Evolutionary conservation across 2,329 filamentous ascomycete species (phyloP).

Genomic region (Penicillium sp.): DNA sequence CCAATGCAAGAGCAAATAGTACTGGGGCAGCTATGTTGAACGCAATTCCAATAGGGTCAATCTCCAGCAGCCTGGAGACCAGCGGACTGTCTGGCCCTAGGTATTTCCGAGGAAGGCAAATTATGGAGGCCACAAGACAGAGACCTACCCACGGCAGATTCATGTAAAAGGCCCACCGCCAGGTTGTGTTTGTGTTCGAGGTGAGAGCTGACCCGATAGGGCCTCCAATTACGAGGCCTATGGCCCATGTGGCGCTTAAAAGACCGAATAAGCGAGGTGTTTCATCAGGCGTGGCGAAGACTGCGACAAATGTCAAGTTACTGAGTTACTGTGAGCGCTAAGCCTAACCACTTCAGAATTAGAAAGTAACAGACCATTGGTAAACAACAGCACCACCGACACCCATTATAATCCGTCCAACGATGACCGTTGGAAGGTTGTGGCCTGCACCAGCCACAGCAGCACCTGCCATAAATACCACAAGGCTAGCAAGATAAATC

Average conservation of each 20-base stretch:
- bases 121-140: background rate
- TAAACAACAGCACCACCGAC: slow-evolving; percentile 1
- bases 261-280: background rate
- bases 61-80: background rate
- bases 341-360: background rate
- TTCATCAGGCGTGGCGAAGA: background rate
- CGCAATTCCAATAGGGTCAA: slow-evolving; percentile 10
- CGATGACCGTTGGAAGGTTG: background rate
- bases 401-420: background rate
- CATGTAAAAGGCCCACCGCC: slow-evolving; percentile 10
- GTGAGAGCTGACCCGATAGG: background rate
- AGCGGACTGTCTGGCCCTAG: slow-evolving; percentile 6
- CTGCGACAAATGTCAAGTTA: background rate
- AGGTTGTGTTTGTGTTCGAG: background rate
- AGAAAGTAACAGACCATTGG: background rate
- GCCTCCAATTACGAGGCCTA: background rate
- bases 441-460: background rate
- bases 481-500: background rate
- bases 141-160: background rate
- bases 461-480: background rate
- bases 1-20: slow-evolving; percentile 48
- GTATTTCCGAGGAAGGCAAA: slow-evolving; percentile 10
- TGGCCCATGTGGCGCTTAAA: background rate
- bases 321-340: background rate
- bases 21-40: slow-evolving; percentile 27